These are phyloP conservation scores for Aquilaria sinensis DNA, from an alignment of 345 rosid species.

Conservation along the genomic window DNA sequence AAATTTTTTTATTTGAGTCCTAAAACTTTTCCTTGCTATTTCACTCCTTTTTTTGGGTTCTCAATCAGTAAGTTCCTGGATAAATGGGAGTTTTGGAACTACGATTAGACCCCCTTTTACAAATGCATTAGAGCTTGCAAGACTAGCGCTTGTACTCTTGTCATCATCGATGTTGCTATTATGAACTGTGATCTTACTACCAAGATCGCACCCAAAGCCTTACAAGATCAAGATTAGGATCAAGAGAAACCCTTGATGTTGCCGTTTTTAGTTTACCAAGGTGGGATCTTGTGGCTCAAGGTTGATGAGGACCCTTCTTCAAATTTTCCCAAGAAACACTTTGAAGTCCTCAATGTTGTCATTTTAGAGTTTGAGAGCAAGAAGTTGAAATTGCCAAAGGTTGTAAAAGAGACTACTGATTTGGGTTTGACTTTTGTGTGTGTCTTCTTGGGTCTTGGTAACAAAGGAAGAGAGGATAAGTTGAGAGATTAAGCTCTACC, in stretches of 20 bases:
- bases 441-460: conserved; percentile 30
- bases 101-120: conserved; percentile 94
- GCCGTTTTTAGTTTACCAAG: conserved; percentile 58
- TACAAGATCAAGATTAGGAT: conserved; percentile 25
- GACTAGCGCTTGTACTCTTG: conserved; percentile 52
- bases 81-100: conserved; percentile 88
- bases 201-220: conserved; percentile 37
- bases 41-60: conserved; percentile 35
- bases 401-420: conserved; percentile 46
- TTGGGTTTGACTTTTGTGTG: conserved; percentile 43
- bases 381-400: conserved; percentile 67
- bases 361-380: conserved; percentile 49
- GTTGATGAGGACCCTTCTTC: conserved; percentile 73
- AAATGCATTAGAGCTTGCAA: conserved; percentile 74
- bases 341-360: conserved; percentile 80
- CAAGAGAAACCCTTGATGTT: conserved; percentile 55
- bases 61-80: conserved; percentile 61
- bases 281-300: conserved; percentile 65
- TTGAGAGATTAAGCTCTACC: conserved; percentile 50
- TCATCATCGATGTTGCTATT: conserved; percentile 46
- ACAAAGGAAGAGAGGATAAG: conserved; percentile 51
- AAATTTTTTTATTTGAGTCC: not conserved
- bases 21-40: conserved; percentile 17
- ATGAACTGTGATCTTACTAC: conserved; percentile 78
- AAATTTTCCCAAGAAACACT: conserved; percentile 56